A percentile compares a stretch with the other conserved stretches of the same genome.
Conservation (phyloP, 129 eudicot genomes). For the Pittosporum tobira region DNA sequence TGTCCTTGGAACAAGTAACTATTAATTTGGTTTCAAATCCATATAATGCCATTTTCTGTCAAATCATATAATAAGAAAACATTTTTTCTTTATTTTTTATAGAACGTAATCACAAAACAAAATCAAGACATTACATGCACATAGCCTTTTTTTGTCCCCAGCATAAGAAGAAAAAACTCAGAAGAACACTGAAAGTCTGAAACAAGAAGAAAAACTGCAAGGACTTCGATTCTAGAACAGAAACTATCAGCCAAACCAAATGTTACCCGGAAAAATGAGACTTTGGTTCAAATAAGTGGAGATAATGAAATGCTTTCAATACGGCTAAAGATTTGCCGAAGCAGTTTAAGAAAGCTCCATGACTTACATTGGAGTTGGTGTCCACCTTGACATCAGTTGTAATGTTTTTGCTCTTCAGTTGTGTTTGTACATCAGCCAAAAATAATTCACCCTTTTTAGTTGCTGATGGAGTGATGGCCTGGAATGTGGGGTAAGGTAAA, state of each 20-base stretch:
- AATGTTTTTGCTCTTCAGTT: slow-evolving; percentile 43
- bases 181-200: neutral
- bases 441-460: slow-evolving; percentile 36
- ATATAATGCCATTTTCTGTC: neutral
- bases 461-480: slow-evolving; percentile 57
- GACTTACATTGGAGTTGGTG: slow-evolving; percentile 49
- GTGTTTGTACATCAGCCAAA: slow-evolving; percentile 43
- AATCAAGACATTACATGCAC: too few relatives aligned
- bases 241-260: neutral
- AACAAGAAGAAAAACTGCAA: too few relatives aligned
- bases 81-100: too few relatives aligned
- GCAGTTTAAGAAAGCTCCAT: neutral
- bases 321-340: neutral
- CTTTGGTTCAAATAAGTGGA: neutral
- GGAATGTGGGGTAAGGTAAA: neutral
- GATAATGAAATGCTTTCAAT: neutral
- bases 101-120: too few relatives aligned
- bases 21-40: too few relatives aligned
- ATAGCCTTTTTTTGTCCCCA: too few relatives aligned
- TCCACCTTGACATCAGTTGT: slow-evolving; percentile 60
- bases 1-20: neutral
- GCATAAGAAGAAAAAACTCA: neutral
- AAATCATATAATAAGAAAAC: too few relatives aligned
- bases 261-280: neutral
- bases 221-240: neutral